Conservation (phyloP, 2,329 filamentous ascomycete species). For the Penicillium janthinellum region DNA sequence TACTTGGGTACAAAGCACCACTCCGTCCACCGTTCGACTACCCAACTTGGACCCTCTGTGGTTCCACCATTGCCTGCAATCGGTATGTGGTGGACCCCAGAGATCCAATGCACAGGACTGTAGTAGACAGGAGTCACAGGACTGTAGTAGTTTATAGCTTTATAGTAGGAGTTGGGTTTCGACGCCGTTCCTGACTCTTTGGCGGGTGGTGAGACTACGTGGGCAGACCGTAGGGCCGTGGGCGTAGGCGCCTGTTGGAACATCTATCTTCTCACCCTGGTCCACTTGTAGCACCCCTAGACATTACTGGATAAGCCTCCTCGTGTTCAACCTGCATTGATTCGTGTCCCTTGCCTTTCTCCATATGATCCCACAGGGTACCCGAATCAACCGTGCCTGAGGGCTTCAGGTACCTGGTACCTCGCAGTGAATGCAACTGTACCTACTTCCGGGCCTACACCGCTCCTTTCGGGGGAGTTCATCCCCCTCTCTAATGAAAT, state of each 20-base stretch:
- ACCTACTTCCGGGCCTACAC: constrained; percentile 8
- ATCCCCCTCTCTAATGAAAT: not conserved
- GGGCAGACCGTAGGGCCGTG: not conserved
- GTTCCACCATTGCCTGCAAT: not conserved
- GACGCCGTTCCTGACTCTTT: not conserved
- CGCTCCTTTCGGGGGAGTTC: constrained; percentile 11
- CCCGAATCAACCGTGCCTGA: not conserved
- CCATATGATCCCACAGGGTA: not conserved
- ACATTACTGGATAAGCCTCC: not conserved
- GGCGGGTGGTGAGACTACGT: no score
- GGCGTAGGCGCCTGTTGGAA: constrained; percentile 10
- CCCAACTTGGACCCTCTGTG: not conserved
- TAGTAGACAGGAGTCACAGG: no score
- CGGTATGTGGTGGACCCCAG: not conserved
- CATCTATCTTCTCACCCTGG: not conserved
- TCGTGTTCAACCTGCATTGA: not conserved
- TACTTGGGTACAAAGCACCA: not conserved
- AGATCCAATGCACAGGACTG: not conserved
- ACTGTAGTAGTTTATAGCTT: no score
- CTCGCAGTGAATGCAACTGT: not conserved
- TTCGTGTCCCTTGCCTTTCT: not conserved
- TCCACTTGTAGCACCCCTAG: not conserved
- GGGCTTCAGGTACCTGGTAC: not conserved
- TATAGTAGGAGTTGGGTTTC: not conserved
- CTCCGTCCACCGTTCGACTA: not conserved